Conservation (phyloP, 2,329 filamentous ascomycete species). For the Fonsecaea multimorphosa region DNA sequence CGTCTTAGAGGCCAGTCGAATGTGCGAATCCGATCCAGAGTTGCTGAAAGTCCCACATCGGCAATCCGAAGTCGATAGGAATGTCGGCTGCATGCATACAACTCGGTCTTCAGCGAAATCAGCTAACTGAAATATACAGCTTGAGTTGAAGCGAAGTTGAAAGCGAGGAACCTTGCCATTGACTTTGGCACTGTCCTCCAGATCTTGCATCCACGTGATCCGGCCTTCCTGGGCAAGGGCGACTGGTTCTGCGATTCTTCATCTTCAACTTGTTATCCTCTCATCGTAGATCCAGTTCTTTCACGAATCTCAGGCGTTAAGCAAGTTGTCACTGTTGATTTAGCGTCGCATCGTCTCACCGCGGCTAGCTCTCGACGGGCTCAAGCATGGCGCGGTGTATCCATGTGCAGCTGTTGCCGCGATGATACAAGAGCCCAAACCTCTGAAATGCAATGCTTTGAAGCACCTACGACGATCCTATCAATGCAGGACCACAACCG, state of each 20-base stretch:
- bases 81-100: neutral
- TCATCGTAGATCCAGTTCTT: no score
- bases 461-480: neutral
- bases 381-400: neutral
- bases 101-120: neutral
- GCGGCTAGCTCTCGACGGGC: neutral
- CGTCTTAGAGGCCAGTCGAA: no score
- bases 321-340: neutral
- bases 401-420: no score
- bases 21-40: no score
- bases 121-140: neutral
- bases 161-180: neutral
- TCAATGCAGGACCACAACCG: neutral
- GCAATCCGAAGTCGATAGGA: neutral
- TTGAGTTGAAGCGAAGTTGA: no score
- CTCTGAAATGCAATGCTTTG: neutral
- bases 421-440: neutral
- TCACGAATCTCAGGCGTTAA: no score
- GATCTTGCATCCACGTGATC: neutral
- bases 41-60: no score
- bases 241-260: neutral
- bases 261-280: no score
- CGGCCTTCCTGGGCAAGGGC: neutral
- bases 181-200: neutral
- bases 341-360: neutral